These are phyloP conservation scores for Coemansia sp. DNA, from an alignment of 192 early-diverging fungal species.

Conservation along the genomic window DNA sequence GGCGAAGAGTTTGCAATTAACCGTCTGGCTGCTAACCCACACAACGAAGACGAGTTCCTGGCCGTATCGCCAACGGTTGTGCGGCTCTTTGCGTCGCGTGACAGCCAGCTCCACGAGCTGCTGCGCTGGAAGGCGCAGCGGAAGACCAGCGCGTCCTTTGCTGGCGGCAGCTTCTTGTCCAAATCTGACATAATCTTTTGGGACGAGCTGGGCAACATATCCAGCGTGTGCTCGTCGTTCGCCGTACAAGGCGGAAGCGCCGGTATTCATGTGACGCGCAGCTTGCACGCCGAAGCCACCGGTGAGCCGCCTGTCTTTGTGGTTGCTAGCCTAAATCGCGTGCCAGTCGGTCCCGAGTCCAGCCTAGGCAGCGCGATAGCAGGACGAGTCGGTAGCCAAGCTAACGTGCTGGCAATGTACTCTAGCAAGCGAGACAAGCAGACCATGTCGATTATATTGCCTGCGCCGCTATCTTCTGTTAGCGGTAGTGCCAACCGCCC, in stretches of 20 bases:
- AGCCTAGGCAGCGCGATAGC: slow-evolving; percentile 8
- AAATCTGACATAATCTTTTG: slow-evolving; percentile 41
- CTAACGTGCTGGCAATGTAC: slow-evolving; percentile 26
- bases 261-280: slow-evolving; percentile 41
- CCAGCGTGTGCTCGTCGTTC: slow-evolving; percentile 44
- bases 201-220: slow-evolving; percentile 45
- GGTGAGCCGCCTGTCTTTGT: background rate
- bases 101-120: slow-evolving; percentile 39
- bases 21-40: slow-evolving; percentile 31
- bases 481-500: slow-evolving; percentile 49
- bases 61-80: slow-evolving; percentile 36
- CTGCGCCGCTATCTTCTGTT: slow-evolving; percentile 39
- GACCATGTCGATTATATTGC: slow-evolving; percentile 30
- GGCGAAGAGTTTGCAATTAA: slow-evolving; percentile 23
- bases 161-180: slow-evolving; percentile 37
- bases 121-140: slow-evolving; percentile 46
- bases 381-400: background rate
- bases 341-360: slow-evolving; percentile 17
- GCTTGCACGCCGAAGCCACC: slow-evolving; percentile 13
- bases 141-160: slow-evolving; percentile 19
- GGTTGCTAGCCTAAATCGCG: slow-evolving; percentile 13
- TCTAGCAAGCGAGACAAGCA: slow-evolving; percentile 25
- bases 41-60: slow-evolving; percentile 52
- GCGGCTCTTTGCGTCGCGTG: slow-evolving; percentile 42
- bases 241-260: slow-evolving; percentile 49